These are phyloP conservation scores for Lecanicillium sp. DNA, from an alignment of 2,329 filamentous ascomycete genomes.

Conservation along the genomic window DNA sequence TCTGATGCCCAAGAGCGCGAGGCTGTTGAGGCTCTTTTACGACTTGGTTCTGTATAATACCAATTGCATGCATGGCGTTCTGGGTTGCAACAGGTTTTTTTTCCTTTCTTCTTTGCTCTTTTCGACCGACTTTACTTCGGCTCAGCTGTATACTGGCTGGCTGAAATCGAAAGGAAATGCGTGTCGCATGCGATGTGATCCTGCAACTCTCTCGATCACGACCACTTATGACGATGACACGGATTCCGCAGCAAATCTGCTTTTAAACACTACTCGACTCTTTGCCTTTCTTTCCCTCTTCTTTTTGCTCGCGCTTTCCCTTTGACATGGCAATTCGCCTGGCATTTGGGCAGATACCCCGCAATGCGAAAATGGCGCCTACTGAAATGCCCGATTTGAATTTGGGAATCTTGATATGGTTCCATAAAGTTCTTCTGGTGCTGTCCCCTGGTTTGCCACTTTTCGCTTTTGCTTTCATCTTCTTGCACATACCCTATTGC, in stretches of 20 bases:
- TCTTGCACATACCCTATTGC: constrained; percentile 10
- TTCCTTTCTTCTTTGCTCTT: constrained; percentile 6
- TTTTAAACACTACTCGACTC: not conserved
- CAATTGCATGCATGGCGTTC: constrained; percentile 49
- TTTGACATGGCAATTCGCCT: not conserved
- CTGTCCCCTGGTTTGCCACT: constrained; percentile 3
- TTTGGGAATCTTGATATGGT: constrained; percentile 1
- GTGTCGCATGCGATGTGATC: constrained; percentile 15
- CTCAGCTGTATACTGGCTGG: constrained; percentile 19
- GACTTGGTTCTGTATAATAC: constrained; percentile 71
- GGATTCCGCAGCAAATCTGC: constrained; percentile 2
- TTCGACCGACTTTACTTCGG: constrained; percentile 10
- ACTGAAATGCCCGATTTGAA: constrained; percentile 1
- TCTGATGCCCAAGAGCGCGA: constrained; percentile 70
- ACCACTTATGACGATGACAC: constrained; percentile 7
- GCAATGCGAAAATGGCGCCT: constrained; percentile 5
- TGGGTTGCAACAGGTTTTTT: constrained; percentile 5
- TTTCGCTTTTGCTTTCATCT: constrained; percentile 8
- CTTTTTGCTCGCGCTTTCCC: constrained; percentile 1
- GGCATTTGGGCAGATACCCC: constrained; percentile 10
- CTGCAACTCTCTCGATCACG: constrained; percentile 2
- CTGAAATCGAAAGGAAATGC: constrained; percentile 19
- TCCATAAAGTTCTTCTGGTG: constrained; percentile 3
- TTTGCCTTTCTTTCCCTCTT: constrained; percentile 2
- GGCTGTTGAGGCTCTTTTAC: constrained; percentile 72